Conservation (phyloP, 1,284 basidiomycete species). For the Cutaneotrichosporon mucoides region DNA sequence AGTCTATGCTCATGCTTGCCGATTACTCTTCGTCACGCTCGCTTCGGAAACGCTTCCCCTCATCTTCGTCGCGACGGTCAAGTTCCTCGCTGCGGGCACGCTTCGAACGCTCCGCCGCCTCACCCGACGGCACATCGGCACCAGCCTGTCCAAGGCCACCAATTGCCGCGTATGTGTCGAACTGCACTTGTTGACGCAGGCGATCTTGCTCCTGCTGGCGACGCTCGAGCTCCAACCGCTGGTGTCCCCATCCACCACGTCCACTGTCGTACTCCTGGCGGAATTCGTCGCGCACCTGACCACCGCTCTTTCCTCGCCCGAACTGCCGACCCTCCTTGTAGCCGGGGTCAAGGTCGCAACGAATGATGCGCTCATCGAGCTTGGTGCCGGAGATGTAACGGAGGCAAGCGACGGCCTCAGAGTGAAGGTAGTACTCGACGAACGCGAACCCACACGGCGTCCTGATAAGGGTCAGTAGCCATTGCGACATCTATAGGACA, state of each 20-base stretch:
- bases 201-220: constrained; percentile 64
- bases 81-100: constrained; percentile 34
- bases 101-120: constrained; percentile 28
- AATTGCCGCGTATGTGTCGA: constrained; percentile 80
- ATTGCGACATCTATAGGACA: too few relatives aligned
- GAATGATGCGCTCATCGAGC: constrained; percentile 97
- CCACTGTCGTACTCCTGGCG: constrained; percentile 95
- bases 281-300: constrained; percentile 94
- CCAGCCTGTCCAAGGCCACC: constrained; percentile 75
- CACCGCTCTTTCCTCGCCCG: constrained; percentile 92
- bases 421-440: constrained; percentile 96
- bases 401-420: constrained; percentile 88
- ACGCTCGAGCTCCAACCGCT: constrained; percentile 55
- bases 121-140: constrained; percentile 60
- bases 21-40: constrained; percentile 36
- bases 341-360: constrained; percentile 96
- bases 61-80: constrained; percentile 36
- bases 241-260: constrained; percentile 87
- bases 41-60: constrained; percentile 42
- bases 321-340: constrained; percentile 97
- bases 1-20: not conserved
- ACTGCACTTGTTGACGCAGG: constrained; percentile 69
- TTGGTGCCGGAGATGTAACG: constrained; percentile 95
- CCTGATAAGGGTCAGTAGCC: constrained; percentile 51
- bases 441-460: constrained; percentile 99